Evolutionary conservation across 805 yeast genomes (phyloP).

Genomic region (Grigorovia humatica): DNA sequence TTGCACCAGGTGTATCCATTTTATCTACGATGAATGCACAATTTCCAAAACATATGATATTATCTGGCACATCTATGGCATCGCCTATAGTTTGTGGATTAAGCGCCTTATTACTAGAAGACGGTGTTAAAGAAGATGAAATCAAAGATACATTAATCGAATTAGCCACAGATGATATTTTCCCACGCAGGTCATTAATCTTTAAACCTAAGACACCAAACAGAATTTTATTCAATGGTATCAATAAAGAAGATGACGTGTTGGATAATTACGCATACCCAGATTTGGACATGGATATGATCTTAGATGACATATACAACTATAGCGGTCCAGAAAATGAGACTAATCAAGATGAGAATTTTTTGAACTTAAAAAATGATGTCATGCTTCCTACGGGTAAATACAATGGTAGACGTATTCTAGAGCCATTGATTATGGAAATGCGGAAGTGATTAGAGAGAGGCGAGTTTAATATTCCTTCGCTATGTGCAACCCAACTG

Average conservation of each 20-base stretch:
- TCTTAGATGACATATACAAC: constrained; percentile 6
- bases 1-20: constrained; percentile 72
- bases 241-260: constrained; percentile 24
- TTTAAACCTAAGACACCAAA: constrained; percentile 52
- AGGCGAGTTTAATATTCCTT: too few species aligned
- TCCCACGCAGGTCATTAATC: constrained; percentile 37
- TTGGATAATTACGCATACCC: constrained; percentile 16
- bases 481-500: background rate
- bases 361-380: constrained; percentile 1
- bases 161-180: constrained; percentile 37
- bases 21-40: constrained; percentile 39
- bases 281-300: constrained; percentile 13
- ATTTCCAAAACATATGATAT: constrained; percentile 13
- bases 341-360: background rate
- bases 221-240: constrained; percentile 36
- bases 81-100: constrained; percentile 66
- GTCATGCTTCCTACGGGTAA: background rate
- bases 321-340: background rate
- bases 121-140: constrained; percentile 37
- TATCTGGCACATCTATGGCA: constrained; percentile 79
- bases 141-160: constrained; percentile 36
- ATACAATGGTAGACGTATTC: background rate
- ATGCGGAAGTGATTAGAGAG: background rate
- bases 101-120: constrained; percentile 43
- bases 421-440: background rate